Evolutionary conservation across 192 early-diverging fungal species (phyloP), one percentile per base, ranked within the genome.

Genomic region (Backusella psychrophila): DNA sequence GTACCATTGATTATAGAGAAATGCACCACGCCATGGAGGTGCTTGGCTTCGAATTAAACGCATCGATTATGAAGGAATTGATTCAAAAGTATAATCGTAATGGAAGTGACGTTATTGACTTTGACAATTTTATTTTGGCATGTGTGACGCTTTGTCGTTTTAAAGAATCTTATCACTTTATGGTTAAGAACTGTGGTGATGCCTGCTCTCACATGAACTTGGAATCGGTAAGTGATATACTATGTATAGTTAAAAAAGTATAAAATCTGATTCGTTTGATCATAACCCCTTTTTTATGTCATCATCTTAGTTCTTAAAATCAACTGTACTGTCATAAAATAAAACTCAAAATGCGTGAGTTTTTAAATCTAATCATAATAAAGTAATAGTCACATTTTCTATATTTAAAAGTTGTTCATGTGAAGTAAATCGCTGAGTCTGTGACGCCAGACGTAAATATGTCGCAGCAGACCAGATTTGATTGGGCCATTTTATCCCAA

Each of bases 121-220:
- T 69, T 38, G 68, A 69, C 21, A 69, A 69, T 36, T 69, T 69
- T 69, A 69, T 69, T 69, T 21, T 69, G 34, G 68, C 68, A 12
- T 69, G 68, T 69, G 68, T 69, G 34, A 69, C 68, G 41, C 68
- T 69, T 38, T 69, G 68, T 41, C 34, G 68, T 23, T 38, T 38
- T 36, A 38, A 69, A 23, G 68, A 69, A 41, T 35, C 35, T 23
- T 36, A 41, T 14, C 6, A 38, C 12, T 69, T 69, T 69, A 69
- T 69, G 68, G 21, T 39, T 21, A 35, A 69, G 23, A 21, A 41
- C 8, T 69, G 34, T 69, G 68, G 68, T 38, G 17, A 19, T 12
- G 68, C 34, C 39, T 21, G 68, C 9, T 41, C 11, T 38, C n/a
- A 69, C 35, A 39, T 36, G 0, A 8, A 9, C 3, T 23, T 69